Evolutionary conservation across 805 yeast species (phyloP), one percentile per base, ranked within the genome.

Genomic region (Schwanniomyces vanrijiae): DNA sequence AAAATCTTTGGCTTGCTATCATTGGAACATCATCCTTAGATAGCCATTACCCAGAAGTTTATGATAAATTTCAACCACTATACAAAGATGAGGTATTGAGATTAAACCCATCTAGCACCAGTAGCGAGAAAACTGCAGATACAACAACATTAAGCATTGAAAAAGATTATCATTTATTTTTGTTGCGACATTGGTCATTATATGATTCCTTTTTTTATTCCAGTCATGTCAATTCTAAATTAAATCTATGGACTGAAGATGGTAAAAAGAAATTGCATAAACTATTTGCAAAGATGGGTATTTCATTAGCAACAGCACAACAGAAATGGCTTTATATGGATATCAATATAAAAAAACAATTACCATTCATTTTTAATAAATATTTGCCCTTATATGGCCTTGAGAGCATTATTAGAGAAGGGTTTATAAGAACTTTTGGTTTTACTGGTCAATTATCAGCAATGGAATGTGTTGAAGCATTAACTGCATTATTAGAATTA

Each of bases 211-310:
- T 95, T 65, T 81, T 82, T 59, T 94, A 91, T 62, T 89, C 96
- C n/a, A 84, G 90, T 50, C 92, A 85, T 59, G 90, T 92, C 28
- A 89, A 91, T 58, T 87, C 98, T 10, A 88, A 90, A 61, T 70
- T 94, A 47, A 83, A 83, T 47, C 70, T 94, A 33, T 94, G 97
- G 94, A 86, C 91, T 26, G 96, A 89, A 59, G 91, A 87, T 48
- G 99, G 99, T 5, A 80, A 85, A 54, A 90, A 88, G 60, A 80
- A 83, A 53, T 71, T 94, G 43, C 96, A 91, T 61, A 90, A 90
- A 56, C 77, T 94, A 80, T 89, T 94, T 69, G 99, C 99, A 1
- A 81, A 87, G 56, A 94, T 95, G 97, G 99, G 99, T 6, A 86
- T 94, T 5, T 85, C 97, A 0, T 72, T 94, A 41, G 85, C 82